Conservation (phyloP, 177 flowering plant genomes). For the Vitis hybrid region DNA sequence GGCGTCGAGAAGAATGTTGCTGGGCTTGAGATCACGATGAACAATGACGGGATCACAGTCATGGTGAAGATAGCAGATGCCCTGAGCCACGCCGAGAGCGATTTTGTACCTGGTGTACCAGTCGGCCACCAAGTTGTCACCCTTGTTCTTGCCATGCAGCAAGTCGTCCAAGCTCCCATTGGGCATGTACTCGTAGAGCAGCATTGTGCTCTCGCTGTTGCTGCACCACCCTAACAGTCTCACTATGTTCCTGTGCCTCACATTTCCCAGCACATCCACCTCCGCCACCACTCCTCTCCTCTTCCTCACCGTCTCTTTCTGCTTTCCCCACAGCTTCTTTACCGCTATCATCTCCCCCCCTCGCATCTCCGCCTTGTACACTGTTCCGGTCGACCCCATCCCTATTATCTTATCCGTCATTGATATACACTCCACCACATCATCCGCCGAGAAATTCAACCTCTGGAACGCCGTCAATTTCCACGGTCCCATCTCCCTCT, state of each 20-base stretch:
- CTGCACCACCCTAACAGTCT: slow-evolving; percentile 59
- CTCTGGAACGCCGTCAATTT: slow-evolving; percentile 89
- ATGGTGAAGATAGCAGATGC: slow-evolving; percentile 67
- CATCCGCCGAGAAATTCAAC: slow-evolving; percentile 83
- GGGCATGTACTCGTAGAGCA: slow-evolving; percentile 73
- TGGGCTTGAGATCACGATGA: slow-evolving; percentile 64
- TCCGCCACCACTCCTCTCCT: slow-evolving; percentile 54
- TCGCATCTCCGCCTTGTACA: slow-evolving; percentile 87
- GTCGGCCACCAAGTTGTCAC: slow-evolving; percentile 40
- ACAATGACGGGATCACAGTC: slow-evolving; percentile 68
- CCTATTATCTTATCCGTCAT: slow-evolving; percentile 74
- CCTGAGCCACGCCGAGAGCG: slow-evolving; percentile 66
- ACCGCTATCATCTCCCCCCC: slow-evolving; percentile 88
- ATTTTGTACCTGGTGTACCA: slow-evolving; percentile 63
- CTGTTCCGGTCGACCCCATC: slow-evolving; percentile 91
- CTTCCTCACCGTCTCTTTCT: slow-evolving; percentile 47
- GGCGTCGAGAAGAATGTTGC: slow-evolving; percentile 55
- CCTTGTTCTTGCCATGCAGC: slow-evolving; percentile 50
- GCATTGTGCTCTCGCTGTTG: slow-evolving; percentile 54
- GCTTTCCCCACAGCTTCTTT: slow-evolving; percentile 86
- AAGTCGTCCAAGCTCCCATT: slow-evolving; percentile 58
- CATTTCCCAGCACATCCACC: slow-evolving; percentile 62
- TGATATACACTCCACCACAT: slow-evolving; percentile 68
- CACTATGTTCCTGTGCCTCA: slow-evolving; percentile 63
- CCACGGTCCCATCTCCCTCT: slow-evolving; percentile 68